Evolutionary conservation across 1,284 basidiomycete genomes (phyloP).

Genomic region (Laetiporus sulphureus): DNA sequence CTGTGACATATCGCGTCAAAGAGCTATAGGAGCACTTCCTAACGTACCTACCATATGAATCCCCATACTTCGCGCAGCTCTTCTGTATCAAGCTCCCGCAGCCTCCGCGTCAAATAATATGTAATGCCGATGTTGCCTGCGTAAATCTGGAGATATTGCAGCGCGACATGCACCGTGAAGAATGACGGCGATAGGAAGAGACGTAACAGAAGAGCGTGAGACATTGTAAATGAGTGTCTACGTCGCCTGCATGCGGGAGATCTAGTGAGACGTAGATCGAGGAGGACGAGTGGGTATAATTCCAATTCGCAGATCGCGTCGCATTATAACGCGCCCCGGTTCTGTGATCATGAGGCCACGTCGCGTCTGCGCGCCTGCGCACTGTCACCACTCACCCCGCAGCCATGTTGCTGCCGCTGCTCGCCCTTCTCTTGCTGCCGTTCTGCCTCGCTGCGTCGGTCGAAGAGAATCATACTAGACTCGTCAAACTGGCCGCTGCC

Average conservation of each 20-base stretch:
- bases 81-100: slow-evolving; percentile 69
- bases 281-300: too few species aligned
- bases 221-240: slow-evolving; percentile 26
- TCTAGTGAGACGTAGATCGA: too few species aligned
- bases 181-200: slow-evolving; percentile 86
- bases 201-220: slow-evolving; percentile 78
- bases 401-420: slow-evolving; percentile 33
- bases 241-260: background rate
- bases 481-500: slow-evolving; percentile 57
- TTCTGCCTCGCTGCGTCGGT: slow-evolving; percentile 37
- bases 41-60: slow-evolving; percentile 84
- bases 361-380: slow-evolving; percentile 20
- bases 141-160: slow-evolving; percentile 85
- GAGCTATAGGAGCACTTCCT: too few species aligned
- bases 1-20: too few species aligned
- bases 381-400: slow-evolving; percentile 9
- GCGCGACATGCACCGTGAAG: slow-evolving; percentile 88
- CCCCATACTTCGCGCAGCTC: slow-evolving; percentile 96
- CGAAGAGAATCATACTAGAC: slow-evolving; percentile 39
- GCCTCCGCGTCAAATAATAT: slow-evolving; percentile 86
- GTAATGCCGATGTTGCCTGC: slow-evolving; percentile 93
- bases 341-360: slow-evolving; percentile 12
- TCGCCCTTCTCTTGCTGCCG: slow-evolving; percentile 42
- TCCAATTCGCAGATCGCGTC: too few species aligned
- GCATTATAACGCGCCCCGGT: too few species aligned